Conservation (phyloP, 106 monocot species). For the Dendrobium chrysotoxum region DNA sequence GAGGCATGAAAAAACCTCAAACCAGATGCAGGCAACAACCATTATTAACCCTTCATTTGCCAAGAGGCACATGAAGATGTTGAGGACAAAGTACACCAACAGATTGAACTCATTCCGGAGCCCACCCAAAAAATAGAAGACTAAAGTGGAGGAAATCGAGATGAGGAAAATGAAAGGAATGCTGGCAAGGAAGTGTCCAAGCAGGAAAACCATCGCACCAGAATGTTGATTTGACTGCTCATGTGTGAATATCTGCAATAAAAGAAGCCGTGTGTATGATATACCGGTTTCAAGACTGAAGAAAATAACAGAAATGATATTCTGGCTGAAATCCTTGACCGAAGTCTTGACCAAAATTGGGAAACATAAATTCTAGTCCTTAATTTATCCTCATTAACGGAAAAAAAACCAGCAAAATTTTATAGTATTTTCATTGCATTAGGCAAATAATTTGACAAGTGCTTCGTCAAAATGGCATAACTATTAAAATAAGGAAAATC, state of each 20-base stretch:
- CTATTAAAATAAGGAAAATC: too few species aligned
- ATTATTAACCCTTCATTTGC: slow-evolving; percentile 90
- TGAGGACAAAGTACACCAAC: slow-evolving; percentile 86
- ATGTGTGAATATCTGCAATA: slow-evolving; percentile 59
- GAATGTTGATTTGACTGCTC: slow-evolving; percentile 80
- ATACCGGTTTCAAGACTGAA: not conserved
- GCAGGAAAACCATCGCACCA: slow-evolving; percentile 51
- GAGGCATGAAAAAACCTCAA: slow-evolving; percentile 53
- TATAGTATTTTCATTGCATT: too few species aligned
- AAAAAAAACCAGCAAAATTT: too few species aligned
- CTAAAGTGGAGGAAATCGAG: slow-evolving; percentile 59
- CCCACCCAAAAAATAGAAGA: slow-evolving; percentile 87
- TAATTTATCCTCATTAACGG: not conserved
- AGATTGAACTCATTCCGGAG: slow-evolving; percentile 80
- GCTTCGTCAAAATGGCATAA: too few species aligned
- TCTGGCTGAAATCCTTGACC: not conserved
- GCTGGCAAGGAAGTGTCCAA: slow-evolving; percentile 72
- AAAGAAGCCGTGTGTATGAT: not conserved
- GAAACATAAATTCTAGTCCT: not conserved
- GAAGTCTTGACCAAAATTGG: not conserved
- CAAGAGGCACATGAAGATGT: slow-evolving; percentile 77
- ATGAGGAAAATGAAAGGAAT: slow-evolving; percentile 89
- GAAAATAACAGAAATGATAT: not conserved
- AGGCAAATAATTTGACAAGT: too few species aligned
- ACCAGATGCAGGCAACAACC: slow-evolving; percentile 63